phyloP scores from a whole-genome alignment of 768 basidiomycete genomes.

The Serpula lacrymans region DNA sequence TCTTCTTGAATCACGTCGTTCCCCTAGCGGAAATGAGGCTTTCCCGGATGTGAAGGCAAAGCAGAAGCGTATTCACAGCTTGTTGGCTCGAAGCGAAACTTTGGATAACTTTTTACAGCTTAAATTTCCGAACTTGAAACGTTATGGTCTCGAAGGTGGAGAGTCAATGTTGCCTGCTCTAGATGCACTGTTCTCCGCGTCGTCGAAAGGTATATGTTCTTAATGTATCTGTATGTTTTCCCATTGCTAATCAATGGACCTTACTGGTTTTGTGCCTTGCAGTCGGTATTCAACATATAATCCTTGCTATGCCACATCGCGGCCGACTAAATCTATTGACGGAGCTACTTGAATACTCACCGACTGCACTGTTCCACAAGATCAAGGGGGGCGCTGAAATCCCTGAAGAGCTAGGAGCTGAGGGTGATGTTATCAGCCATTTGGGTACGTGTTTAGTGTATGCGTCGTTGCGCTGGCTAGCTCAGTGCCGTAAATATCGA shows the following conservation, averaged over 20 bases:
- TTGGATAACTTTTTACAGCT: conserved; percentile 82
- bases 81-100: conserved; percentile 74
- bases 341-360: conserved; percentile 65
- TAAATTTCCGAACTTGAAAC: conserved; percentile 87
- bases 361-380: conserved; percentile 78
- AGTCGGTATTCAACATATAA: conserved; percentile 68
- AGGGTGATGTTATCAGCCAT: conserved; percentile 89
- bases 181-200: conserved; percentile 67
- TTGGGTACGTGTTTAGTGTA: conserved; percentile 42
- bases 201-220: conserved; percentile 48
- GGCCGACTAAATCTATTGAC: conserved; percentile 85
- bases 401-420: conserved; percentile 60
- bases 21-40: conserved; percentile 29
- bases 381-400: conserved; percentile 76
- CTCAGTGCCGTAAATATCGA: background rate
- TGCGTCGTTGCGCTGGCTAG: background rate
- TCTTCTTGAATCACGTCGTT: conserved; percentile 60
- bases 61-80: conserved; percentile 58
- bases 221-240: background rate
- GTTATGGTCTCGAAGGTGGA: conserved; percentile 88
- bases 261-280: background rate
- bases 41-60: conserved; percentile 26
- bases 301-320: conserved; percentile 85
- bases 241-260: background rate
- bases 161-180: conserved; percentile 93